Evolutionary conservation across 2,329 filamentous ascomycete genomes (phyloP).

Genomic region (Cladosporium sp.): DNA sequence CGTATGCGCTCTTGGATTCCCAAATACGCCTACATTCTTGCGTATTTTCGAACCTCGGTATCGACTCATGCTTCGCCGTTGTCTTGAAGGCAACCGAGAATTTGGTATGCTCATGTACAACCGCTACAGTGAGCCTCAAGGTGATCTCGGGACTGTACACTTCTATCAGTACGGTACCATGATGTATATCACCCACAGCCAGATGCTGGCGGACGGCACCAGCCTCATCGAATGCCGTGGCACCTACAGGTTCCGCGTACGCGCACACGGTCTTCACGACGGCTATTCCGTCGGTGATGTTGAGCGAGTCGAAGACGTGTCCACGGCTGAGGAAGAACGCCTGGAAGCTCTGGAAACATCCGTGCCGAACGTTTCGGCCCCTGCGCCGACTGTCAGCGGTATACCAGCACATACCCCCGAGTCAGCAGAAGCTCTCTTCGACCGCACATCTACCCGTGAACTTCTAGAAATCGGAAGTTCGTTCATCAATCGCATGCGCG

Average conservation of each 20-base stretch:
- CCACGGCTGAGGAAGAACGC: slow-evolving; percentile 72
- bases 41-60: slow-evolving; percentile 94
- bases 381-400: slow-evolving; percentile 27
- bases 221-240: slow-evolving; percentile 77
- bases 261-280: slow-evolving; percentile 61
- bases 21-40: slow-evolving; percentile 77
- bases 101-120: slow-evolving; percentile 85
- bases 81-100: slow-evolving; percentile 65
- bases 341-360: slow-evolving; percentile 66
- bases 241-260: slow-evolving; percentile 69
- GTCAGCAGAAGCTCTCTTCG: slow-evolving; percentile 40
- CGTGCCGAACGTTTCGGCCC: slow-evolving; percentile 16
- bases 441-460: slow-evolving; percentile 63
- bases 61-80: slow-evolving; percentile 79
- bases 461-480: slow-evolving; percentile 62
- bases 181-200: slow-evolving; percentile 68
- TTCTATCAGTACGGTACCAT: slow-evolving; percentile 77
- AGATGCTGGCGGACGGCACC: slow-evolving; percentile 72
- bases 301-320: slow-evolving; percentile 76
- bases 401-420: slow-evolving; percentile 2
- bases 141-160: slow-evolving; percentile 47
- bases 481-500: slow-evolving; percentile 67
- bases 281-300: slow-evolving; percentile 74
- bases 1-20: slow-evolving; percentile 76
- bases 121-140: slow-evolving; percentile 48